Evolutionary conservation across 208 protist species (phyloP).

Genomic region (Acanthamoeba royreba): DNA sequence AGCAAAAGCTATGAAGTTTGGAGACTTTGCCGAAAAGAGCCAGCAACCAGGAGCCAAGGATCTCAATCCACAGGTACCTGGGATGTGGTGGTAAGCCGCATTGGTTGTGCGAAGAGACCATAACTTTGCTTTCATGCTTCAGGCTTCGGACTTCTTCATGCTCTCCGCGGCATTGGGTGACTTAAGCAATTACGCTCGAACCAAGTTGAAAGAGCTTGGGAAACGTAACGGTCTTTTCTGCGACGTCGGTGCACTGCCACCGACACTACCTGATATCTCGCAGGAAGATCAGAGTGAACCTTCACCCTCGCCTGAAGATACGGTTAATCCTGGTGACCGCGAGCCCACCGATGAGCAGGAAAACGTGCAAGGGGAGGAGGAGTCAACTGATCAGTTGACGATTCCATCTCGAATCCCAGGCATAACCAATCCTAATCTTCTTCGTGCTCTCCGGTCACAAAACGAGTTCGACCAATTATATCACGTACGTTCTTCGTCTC

Average conservation of each 20-base stretch:
- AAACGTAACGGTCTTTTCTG: not conserved
- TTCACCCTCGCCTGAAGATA: not conserved
- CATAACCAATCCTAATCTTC: slow-evolving; percentile 4
- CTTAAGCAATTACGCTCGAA: not conserved
- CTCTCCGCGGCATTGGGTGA: not conserved
- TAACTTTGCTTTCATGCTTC: not conserved
- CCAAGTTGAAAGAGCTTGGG: not conserved
- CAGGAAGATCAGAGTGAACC: not conserved
- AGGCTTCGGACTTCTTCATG: not conserved
- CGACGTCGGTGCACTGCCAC: not conserved
- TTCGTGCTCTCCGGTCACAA: not conserved
- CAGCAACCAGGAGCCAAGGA: slow-evolving; percentile 24
- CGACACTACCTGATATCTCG: not conserved
- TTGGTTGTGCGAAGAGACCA: not conserved
- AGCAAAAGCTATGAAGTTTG: not conserved
- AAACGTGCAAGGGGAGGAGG: not conserved
- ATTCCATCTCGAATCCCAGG: not conserved
- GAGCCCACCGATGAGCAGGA: not conserved
- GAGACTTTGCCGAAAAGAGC: slow-evolving; percentile 8
- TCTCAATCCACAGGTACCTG: not conserved
- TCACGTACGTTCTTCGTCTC: not conserved
- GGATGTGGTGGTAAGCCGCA: not conserved
- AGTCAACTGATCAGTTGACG: not conserved
- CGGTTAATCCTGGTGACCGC: not conserved
- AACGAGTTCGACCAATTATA: not conserved